phyloP scores from a whole-genome alignment of 2,329 filamentous ascomycete species.

The Diaporthe amygdali region DNA sequence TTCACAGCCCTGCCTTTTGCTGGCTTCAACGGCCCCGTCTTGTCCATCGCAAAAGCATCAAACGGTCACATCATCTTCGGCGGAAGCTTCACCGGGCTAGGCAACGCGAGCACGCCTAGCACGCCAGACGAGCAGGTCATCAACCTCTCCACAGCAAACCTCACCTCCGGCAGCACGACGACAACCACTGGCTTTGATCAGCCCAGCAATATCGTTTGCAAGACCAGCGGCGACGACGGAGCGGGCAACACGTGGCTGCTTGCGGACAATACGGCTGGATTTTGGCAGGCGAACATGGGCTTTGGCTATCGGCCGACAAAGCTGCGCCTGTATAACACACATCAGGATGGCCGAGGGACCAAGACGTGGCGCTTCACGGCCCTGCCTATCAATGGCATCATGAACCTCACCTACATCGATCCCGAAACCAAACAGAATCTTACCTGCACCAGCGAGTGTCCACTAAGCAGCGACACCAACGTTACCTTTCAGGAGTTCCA shows the following conservation, averaged over 20 bases:
- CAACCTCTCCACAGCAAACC: slow-evolving; percentile 80
- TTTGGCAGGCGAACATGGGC: slow-evolving; percentile 81
- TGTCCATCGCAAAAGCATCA: slow-evolving; percentile 79
- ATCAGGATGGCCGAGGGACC: slow-evolving; percentile 82
- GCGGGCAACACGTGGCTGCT: slow-evolving; percentile 85
- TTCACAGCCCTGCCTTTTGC: slow-evolving; percentile 88
- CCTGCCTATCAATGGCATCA: slow-evolving; percentile 85
- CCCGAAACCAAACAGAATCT: slow-evolving; percentile 68
- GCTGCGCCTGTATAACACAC: slow-evolving; percentile 86
- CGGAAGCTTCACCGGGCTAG: slow-evolving; percentile 85
- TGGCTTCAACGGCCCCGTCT: slow-evolving; percentile 93
- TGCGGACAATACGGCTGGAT: slow-evolving; percentile 75
- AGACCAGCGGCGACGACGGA: slow-evolving; percentile 68
- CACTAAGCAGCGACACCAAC: slow-evolving; percentile 74
- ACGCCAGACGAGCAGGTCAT: slow-evolving; percentile 78
- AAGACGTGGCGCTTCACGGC: slow-evolving; percentile 88
- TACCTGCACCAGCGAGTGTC: slow-evolving; percentile 82
- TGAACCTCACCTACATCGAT: slow-evolving; percentile 94
- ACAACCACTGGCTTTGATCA: slow-evolving; percentile 70
- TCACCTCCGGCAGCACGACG: slow-evolving; percentile 70
- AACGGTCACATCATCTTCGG: slow-evolving; percentile 92
- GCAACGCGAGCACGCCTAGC: slow-evolving; percentile 75
- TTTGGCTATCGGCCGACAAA: slow-evolving; percentile 90
- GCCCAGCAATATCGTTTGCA: slow-evolving; percentile 84
- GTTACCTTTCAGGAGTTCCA: slow-evolving; percentile 84